Evolutionary conservation across 192 early-diverging fungal species (phyloP).

Genomic region (Spizellomyces sp.): DNA sequence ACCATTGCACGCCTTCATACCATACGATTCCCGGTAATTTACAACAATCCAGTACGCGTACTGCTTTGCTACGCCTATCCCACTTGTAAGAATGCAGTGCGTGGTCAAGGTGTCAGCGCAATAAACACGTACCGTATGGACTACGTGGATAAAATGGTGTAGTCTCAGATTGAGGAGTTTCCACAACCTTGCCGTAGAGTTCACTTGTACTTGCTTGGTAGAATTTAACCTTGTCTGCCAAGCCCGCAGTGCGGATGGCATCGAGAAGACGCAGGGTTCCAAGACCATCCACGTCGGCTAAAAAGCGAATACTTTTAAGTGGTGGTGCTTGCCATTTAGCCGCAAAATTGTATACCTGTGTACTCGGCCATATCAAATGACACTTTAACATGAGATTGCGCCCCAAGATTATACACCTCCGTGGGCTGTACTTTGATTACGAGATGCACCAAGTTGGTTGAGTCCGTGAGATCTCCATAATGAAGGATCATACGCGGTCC

Average conservation of each 20-base stretch:
- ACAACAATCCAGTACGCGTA: too few species aligned
- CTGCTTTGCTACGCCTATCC: too few species aligned
- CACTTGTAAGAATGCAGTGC: too few species aligned
- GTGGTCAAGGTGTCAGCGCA: too few species aligned
- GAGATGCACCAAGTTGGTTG: too few species aligned
- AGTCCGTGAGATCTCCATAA: too few species aligned
- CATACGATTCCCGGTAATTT: too few species aligned
- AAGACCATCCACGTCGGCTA: constrained; percentile 73
- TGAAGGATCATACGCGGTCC: too few species aligned
- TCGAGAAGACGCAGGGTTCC: constrained; percentile 78
- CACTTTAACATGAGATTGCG: constrained; percentile 16
- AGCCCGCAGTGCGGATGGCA: constrained; percentile 75
- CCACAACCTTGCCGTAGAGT: constrained; percentile 75
- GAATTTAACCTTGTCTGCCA: constrained; percentile 59
- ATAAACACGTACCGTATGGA: constrained; percentile 61
- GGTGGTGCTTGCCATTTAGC: not conserved
- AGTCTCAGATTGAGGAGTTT: constrained; percentile 78
- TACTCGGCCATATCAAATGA: constrained; percentile 76
- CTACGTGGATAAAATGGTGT: constrained; percentile 82
- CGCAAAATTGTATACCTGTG: constrained; percentile 45
- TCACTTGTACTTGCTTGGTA: constrained; percentile 73
- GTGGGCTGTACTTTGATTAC: too few species aligned
- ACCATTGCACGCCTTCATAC: too few species aligned
- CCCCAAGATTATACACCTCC: too few species aligned
- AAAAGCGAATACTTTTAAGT: not conserved